Base-by-base conservation (phyloP, 306 rosid species). In the Dryas octopetala region DNA sequence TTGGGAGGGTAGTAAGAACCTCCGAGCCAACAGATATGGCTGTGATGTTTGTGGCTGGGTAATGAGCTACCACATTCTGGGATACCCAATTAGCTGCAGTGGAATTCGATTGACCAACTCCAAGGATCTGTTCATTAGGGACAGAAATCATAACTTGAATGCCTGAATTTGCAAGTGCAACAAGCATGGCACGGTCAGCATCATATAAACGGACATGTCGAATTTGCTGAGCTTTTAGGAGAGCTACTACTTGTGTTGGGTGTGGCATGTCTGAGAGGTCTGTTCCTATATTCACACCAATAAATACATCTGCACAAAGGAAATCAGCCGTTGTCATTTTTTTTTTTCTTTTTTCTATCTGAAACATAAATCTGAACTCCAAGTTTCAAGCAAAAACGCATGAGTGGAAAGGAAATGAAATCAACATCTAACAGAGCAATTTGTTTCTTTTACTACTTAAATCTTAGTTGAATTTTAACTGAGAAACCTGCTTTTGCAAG, bases 251-350 rank as follows among this genome's bases (percentile, higher is more conserved):
- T 89, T 91, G 97, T 11, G 97, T 91, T 58, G 97, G 90, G 63
- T 89, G 93, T 68, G 97, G 97, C 97, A 91, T 91, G 62, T 86
- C 96, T 0, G 91, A 88, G 49, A 91, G 96, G 50, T 87, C 89
- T n/a, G 96, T 91, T 68, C 97, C 97, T 59, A 89, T 89, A 60
- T 91, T 91, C 53, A 89, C 97, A 71, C 97, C 97, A 73, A 91
- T 74, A 55, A 85, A 88, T n/a, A 91, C 83, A 66, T 78, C 97
- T 91, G 85, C 87, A 81, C 64, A 58, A 52, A 73, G 15, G 79
- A 84, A 81, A 62, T 59, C 66, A 71, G 51, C 54, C 60, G 68
- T 57, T 46, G 19, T 47, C 12, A 80, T n/a, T 38, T 7, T 13
- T 6, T 23, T 0, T 23, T 17, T 23, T n/a, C n/a, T n/a, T 4